Evolutionary conservation across 1,284 basidiomycete species (phyloP).

Genomic region (Ceratobasidium sp.): DNA sequence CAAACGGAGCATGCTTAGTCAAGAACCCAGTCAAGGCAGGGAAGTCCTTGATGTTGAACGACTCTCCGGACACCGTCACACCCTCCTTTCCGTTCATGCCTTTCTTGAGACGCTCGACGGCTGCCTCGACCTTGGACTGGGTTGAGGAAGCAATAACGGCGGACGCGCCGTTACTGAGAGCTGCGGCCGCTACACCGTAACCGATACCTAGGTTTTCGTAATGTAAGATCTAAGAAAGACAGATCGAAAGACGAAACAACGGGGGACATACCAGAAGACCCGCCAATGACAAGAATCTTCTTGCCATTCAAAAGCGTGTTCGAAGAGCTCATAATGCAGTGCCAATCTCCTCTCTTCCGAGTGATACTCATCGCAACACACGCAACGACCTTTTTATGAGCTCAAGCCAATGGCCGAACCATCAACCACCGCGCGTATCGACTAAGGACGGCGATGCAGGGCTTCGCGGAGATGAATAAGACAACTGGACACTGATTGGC

Average conservation of each 20-base stretch:
- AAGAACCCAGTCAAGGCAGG: slow-evolving; percentile 26
- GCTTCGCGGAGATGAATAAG: too few species aligned
- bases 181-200: slow-evolving; percentile 15
- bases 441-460: too few species aligned
- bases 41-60: slow-evolving; percentile 10
- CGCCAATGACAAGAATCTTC: slow-evolving; percentile 14
- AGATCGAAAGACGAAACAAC: not conserved
- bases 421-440: too few species aligned
- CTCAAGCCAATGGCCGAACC: too few species aligned
- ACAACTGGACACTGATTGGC: too few species aligned
- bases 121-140: slow-evolving; percentile 11
- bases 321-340: not conserved
- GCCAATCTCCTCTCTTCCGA: not conserved
- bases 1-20: slow-evolving; percentile 13
- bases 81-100: slow-evolving; percentile 1
- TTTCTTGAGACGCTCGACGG: slow-evolving; percentile 13
- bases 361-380: not conserved
- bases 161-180: slow-evolving; percentile 22
- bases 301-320: slow-evolving; percentile 11
- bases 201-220: slow-evolving; percentile 20
- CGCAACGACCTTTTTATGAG: too few species aligned
- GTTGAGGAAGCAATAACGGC: slow-evolving; percentile 38
- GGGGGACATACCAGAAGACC: slow-evolving; percentile 6
- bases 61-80: not conserved
- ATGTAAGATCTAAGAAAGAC: not conserved